Conservation (phyloP, 148 eudicot species). For the Cornus kousa region DNA sequence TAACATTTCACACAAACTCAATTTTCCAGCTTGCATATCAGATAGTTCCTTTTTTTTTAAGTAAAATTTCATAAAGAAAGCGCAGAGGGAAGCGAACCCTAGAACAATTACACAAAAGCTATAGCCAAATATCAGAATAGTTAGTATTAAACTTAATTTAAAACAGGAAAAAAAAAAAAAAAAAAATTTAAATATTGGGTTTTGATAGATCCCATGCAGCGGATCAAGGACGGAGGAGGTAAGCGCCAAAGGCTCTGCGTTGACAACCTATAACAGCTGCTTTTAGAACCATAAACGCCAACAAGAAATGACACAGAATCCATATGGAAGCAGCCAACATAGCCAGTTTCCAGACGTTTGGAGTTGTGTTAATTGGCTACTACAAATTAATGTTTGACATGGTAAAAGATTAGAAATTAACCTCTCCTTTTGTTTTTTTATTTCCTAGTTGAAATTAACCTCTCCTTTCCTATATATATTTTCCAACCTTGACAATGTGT, state of each 20-base stretch:
- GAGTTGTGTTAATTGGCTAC: background rate
- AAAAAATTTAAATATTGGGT: background rate
- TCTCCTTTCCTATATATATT: no score
- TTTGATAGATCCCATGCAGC: background rate
- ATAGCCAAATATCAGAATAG: background rate
- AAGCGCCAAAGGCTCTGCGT: background rate
- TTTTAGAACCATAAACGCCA: background rate
- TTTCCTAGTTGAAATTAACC: no score
- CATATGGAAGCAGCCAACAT: background rate
- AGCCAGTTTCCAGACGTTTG: background rate
- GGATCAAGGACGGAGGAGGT: background rate
- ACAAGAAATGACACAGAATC: background rate
- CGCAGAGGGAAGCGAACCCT: no score
- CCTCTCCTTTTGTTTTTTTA: background rate
- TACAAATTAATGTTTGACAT: background rate
- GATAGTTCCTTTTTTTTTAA: no score
- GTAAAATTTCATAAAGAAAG: no score
- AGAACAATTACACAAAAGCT: no score
- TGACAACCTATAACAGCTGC: background rate
- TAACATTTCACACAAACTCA: constrained; percentile 1
- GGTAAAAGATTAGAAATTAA: background rate
- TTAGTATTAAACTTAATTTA: background rate
- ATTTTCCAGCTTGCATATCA: constrained; percentile 1
- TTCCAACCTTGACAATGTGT: background rate
- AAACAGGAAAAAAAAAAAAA: background rate